Percentiles rank a stretch among this genome's conserved stretches.
phyloP scores from a whole-genome alignment of 192 early-diverging fungal species.

The Entophlyctis luteolus region DNA sequence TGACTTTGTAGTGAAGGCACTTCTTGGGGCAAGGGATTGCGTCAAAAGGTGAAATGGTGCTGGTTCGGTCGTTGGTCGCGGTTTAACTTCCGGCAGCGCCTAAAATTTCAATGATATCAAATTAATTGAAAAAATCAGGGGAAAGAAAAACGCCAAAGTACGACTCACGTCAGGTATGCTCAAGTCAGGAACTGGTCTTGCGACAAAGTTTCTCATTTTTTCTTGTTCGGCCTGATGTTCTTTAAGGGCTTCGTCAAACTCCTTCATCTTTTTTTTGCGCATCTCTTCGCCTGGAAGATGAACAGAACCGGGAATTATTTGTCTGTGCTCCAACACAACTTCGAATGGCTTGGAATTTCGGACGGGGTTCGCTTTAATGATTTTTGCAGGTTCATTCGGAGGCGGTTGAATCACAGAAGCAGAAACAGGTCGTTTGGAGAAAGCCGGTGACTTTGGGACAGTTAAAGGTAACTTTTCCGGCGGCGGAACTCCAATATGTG shows the following conservation, averaged over 20 bases:
- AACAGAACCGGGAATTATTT: constrained; percentile 38
- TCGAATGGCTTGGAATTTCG: constrained; percentile 35
- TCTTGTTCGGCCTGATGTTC: constrained; percentile 34
- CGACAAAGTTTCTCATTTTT: constrained; percentile 24
- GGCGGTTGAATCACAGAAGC: neutral
- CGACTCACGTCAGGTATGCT: neutral
- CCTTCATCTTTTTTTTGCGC: constrained; percentile 48
- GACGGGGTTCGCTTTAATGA: constrained; percentile 48
- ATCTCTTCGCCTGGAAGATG: constrained; percentile 61
- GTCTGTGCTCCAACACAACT: constrained; percentile 37
- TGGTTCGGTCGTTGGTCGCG: constrained; percentile 44
- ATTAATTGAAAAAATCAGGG: neutral
- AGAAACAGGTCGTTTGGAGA: constrained; percentile 36
- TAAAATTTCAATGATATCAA: constrained; percentile 5
- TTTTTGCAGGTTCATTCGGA: constrained; percentile 20
- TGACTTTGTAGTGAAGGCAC: constrained; percentile 31
- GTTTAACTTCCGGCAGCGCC: constrained; percentile 40
- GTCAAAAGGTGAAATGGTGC: constrained; percentile 61
- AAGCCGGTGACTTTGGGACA: constrained; percentile 40
- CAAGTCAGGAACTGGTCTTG: constrained; percentile 18
- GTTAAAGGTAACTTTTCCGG: constrained; percentile 28
- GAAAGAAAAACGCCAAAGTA: neutral
- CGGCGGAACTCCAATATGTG: constrained; percentile 19
- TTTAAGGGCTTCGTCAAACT: constrained; percentile 49
- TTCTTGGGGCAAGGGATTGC: constrained; percentile 49